Conservation (phyloP, 2,329 filamentous ascomycete species). For the Anisogramma anomala region DNA sequence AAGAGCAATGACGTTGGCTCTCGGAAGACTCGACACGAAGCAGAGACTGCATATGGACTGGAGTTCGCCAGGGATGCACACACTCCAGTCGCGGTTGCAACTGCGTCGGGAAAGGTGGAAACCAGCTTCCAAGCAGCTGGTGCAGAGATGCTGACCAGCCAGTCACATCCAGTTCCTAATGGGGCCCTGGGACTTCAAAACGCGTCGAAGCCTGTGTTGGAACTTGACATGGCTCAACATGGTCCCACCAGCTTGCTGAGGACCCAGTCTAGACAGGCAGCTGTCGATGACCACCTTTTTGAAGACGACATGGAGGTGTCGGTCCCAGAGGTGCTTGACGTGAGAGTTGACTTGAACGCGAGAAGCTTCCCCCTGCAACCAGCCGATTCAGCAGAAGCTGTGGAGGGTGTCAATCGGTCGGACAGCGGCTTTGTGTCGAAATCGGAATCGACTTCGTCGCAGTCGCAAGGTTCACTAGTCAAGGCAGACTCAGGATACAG, state of each 20-base stretch:
- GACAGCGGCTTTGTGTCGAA: conserved; percentile 42
- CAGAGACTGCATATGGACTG: too few relatives aligned
- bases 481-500: conserved; percentile 52
- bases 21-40: too few relatives aligned
- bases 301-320: conserved; percentile 27
- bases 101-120: too few relatives aligned
- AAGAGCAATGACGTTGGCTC: conserved; percentile 2
- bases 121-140: background rate
- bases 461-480: conserved; percentile 33
- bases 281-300: conserved; percentile 37
- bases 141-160: background rate
- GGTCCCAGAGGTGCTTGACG: conserved; percentile 27
- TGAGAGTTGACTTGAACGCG: conserved; percentile 32
- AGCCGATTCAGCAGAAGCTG: conserved; percentile 14
- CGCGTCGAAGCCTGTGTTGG: conserved; percentile 21
- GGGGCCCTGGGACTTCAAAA: conserved; percentile 1
- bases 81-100: too few relatives aligned
- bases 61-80: too few relatives aligned
- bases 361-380: conserved; percentile 25
- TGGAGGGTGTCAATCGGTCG: conserved; percentile 23
- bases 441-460: conserved; percentile 28
- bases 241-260: conserved; percentile 24
- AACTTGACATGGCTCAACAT: conserved; percentile 25
- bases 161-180: conserved; percentile 2
- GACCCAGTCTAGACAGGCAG: conserved; percentile 37